These are phyloP conservation scores for Calonectria montana DNA, from an alignment of 2,329 filamentous ascomycete species.

Conservation along the genomic window DNA sequence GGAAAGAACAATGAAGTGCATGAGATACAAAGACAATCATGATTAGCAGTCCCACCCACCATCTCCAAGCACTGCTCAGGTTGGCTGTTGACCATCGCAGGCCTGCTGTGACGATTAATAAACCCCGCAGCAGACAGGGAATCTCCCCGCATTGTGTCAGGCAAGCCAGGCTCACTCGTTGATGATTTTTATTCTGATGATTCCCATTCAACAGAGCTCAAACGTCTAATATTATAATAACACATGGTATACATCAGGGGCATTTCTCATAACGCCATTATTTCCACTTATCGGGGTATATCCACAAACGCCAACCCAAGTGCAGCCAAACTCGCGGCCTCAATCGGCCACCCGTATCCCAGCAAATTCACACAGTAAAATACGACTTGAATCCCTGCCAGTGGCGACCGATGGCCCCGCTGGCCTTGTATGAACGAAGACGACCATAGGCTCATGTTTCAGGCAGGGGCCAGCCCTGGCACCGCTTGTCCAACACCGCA, in stretches of 20 bases:
- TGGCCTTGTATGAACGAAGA: background rate
- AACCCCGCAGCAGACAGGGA: background rate
- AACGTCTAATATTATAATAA: background rate
- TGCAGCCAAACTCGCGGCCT: background rate
- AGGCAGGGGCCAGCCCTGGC: constrained; percentile 1
- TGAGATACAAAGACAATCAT: background rate
- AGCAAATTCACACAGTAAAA: background rate
- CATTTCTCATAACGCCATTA: constrained; percentile 10
- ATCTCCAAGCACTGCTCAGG: too few relatives aligned
- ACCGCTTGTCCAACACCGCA: background rate
- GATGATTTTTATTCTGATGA: background rate
- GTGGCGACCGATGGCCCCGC: background rate
- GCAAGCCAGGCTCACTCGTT: background rate
- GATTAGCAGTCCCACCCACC: too few relatives aligned
- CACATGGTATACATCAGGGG: background rate
- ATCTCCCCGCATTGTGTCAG: background rate
- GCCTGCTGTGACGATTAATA: too few relatives aligned
- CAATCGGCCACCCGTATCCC: background rate
- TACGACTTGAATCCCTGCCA: background rate
- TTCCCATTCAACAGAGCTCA: background rate
- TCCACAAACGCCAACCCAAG: constrained; percentile 1
- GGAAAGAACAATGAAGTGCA: background rate
- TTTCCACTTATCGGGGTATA: constrained; percentile 6
- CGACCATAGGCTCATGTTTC: background rate
- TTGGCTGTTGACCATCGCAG: background rate